Base-by-base conservation (phyloP, 2,329 filamentous ascomycete genomes). In the Purpureocillium takamizusanense region DNA sequence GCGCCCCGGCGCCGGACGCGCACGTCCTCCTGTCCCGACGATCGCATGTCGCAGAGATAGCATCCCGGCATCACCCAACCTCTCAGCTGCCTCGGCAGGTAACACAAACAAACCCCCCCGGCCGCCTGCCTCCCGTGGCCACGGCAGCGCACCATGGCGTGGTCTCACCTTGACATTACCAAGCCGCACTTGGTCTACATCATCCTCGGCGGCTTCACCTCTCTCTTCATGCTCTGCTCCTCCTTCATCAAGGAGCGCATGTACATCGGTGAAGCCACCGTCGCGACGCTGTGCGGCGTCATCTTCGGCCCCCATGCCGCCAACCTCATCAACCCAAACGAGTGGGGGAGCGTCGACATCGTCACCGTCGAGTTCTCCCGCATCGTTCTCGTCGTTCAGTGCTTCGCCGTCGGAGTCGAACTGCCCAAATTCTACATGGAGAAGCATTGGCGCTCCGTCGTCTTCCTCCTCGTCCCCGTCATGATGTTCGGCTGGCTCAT, bases 241-340 rank as follows among this genome's bases (percentile, higher is more conserved):
- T 87, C 94, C 39, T 81, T 97, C 56, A 94, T 98, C 67, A 98
- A 98, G 71, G 92, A 98, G 72, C 85, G 86, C 60, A 76, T 97
- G 56, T 98, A 98, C 68, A 98, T 98, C 60, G 92, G 92, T 57
- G 92, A 98, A 73, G 92, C 92, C 36, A 97, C 92, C 2, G 86
- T 98, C 33, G 87, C 88, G 36, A 94, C 87, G 3, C 64, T 94
- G 35, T 87, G 84, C 55, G 87, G 87, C 47, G 81, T 94, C 59
- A 88, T 92, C 51, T 94, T 94, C 53, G 87, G 88, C 0, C 88
- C 88, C 13, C 80, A 88, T 66, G 86, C 81, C 30, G 85, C 86
- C 42, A 78, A 87, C 51, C 70, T 94, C 30, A 89, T 94, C 57
- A 69, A 90, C 54, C 87, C 82, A 38, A 54, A 63, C 42, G 69